Evolutionary conservation across 306 rosid species (phyloP).

Genomic region (Clitoria ternatea): DNA sequence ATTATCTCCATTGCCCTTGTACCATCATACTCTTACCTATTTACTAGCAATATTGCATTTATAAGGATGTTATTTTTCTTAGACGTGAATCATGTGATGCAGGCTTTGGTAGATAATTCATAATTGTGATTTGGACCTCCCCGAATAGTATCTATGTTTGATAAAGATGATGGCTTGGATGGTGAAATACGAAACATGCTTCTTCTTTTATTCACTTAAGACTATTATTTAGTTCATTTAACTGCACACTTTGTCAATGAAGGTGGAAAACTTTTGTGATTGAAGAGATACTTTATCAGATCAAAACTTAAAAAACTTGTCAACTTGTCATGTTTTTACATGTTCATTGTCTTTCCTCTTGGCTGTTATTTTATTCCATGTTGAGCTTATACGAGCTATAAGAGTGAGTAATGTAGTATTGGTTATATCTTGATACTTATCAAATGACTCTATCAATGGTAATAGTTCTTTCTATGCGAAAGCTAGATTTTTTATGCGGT

Average conservation of each 20-base stretch:
- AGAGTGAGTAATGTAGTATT: not conserved
- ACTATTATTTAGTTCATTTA: not conserved
- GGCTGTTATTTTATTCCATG: not conserved
- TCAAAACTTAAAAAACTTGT: not conserved
- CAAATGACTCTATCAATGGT: not conserved
- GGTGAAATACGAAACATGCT: not conserved
- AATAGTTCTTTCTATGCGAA: not conserved
- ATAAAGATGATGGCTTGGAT: not conserved
- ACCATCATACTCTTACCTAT: not conserved
- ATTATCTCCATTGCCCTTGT: not conserved
- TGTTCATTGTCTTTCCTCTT: not conserved
- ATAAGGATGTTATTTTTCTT: not conserved
- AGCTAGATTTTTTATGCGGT: not conserved
- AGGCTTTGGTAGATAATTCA: not conserved
- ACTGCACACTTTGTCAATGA: slow-evolving; percentile 2
- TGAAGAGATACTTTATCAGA: slow-evolving; percentile 5
- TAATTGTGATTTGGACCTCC: slow-evolving; percentile 1
- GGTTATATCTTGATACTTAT: not conserved
- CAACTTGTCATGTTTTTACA: not conserved
- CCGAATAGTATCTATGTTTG: not conserved
- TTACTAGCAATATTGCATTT: not conserved
- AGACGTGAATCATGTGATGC: not conserved
- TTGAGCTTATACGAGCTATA: not conserved
- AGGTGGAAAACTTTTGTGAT: not conserved
- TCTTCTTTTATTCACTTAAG: not conserved